These are phyloP conservation scores for Citrus inodora DNA, from an alignment of 345 rosid species.

Conservation along the genomic window DNA sequence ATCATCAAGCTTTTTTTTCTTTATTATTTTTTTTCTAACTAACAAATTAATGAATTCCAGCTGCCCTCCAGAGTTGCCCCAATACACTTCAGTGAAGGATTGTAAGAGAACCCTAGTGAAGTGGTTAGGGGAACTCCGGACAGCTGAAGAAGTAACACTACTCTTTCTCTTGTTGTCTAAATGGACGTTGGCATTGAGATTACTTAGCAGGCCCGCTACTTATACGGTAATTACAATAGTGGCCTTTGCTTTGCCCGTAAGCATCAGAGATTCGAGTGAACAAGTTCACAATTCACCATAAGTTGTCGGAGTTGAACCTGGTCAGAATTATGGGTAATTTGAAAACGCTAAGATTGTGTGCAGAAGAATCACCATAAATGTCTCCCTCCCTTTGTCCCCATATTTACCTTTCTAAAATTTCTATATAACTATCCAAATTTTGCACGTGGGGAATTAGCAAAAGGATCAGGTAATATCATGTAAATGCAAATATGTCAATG, in stretches of 20 bases:
- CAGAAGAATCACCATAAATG: not conserved
- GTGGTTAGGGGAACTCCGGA: constrained; percentile 28
- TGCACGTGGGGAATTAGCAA: not conserved
- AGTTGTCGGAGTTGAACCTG: not conserved
- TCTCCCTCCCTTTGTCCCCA: not conserved
- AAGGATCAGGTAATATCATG: no score
- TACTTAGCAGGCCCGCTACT: not conserved
- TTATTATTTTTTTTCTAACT: no score
- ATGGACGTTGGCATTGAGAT: not conserved
- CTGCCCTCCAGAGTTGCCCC: no score
- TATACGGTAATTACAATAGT: no score
- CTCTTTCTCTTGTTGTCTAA: not conserved
- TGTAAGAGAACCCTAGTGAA: constrained; percentile 16
- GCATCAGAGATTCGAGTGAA: not conserved
- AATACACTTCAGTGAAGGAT: no score
- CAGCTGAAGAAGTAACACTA: not conserved
- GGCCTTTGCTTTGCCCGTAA: not conserved
- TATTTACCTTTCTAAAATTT: not conserved
- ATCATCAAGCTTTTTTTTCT: no score
- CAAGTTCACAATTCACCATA: not conserved
- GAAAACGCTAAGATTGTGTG: not conserved
- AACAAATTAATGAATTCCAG: no score
- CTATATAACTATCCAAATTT: not conserved
- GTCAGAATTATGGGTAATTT: not conserved
- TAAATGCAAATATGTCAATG: no score